phyloP scores from a whole-genome alignment of 2,329 filamentous ascomycete genomes.

The Colletotrichum noveboracense region DNA sequence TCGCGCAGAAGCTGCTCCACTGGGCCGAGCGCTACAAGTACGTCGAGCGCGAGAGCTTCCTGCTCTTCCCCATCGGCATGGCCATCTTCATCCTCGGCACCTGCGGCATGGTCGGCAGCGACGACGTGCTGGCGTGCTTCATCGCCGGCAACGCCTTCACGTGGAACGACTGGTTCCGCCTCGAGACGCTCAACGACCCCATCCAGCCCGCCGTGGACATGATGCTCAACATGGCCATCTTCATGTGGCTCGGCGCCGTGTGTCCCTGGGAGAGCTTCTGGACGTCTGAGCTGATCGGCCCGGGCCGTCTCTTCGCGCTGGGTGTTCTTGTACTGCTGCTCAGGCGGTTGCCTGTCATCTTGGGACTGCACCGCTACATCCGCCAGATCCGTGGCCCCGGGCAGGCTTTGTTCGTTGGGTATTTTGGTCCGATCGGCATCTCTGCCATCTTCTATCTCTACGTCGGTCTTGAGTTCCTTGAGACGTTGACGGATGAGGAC shows the following conservation, averaged over 20 bases:
- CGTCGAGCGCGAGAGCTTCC: constrained; percentile 85
- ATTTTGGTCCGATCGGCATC: neutral
- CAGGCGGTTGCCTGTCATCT: neutral
- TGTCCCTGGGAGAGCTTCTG: constrained; percentile 79
- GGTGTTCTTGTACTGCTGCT: neutral
- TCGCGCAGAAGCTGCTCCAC: constrained; percentile 82
- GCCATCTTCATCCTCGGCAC: constrained; percentile 88
- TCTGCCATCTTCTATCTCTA: neutral
- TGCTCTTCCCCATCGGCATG: constrained; percentile 84
- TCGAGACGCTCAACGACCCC: constrained; percentile 87
- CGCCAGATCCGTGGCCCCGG: neutral
- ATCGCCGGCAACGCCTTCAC: constrained; percentile 91
- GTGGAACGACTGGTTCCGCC: constrained; percentile 92
- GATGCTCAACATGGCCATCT: constrained; percentile 87
- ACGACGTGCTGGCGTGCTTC: constrained; percentile 91
- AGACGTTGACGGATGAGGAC: neutral
- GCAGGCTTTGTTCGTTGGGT: neutral
- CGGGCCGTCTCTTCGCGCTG: neutral
- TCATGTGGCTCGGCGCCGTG: constrained; percentile 89
- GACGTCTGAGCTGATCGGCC: neutral
- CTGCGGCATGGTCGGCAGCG: constrained; percentile 84
- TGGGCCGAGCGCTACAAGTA: constrained; percentile 83
- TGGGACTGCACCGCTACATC: neutral
- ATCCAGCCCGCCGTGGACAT: constrained; percentile 93
- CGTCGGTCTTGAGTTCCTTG: neutral